Base-by-base conservation (phyloP, 2,329 filamentous ascomycete species). In the Alternaria metachromatica region DNA sequence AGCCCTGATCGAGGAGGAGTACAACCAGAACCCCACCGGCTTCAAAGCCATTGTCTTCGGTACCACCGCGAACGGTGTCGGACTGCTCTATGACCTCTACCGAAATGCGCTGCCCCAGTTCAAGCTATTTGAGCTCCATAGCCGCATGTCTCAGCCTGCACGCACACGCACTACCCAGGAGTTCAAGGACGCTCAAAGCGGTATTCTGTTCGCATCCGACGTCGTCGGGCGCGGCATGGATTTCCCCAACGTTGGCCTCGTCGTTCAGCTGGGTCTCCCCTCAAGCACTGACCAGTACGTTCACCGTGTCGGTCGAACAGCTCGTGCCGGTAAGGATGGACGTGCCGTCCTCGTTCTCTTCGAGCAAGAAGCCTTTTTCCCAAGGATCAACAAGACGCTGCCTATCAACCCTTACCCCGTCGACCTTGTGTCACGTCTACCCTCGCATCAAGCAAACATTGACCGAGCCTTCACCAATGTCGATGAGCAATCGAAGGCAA, bases 311-410 rank as follows among this genome's bases (percentile, higher is more conserved):
- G 81, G 79, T 18, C 79, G 81, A 48, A 83, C 81, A 26, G 83
- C 77, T n/a, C 73, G 78, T 43, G 78, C 78, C 15, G 78, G 78
- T 15, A 83, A 82, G 25, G 82, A 86, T 53, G 86, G 86, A 11
- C 83, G 85, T 43, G 86, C 86, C 12, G 80, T 87, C 60, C 84
- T 87, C 56, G 69, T 88, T 15, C 80, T 88, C 46, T 86, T 84
- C 10, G 70, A 85, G 64, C 79, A 80, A 56, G 86, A 88, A 67
- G 80, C 81, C 7, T 87, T 85, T 78, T 87, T 87, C 74, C 73
- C 84, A 23, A 78, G 77, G 37, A 76, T 77, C 59, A 86, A 87
- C 72, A 84, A 76, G 63, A 79, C 82, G 30, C 74, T 87, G 18
- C 84, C 84, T 18, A 86, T 87, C 70, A 75, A 84, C 28, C 80